Evolutionary conservation across 352 stramenopile genomes (phyloP).

Genomic region (Aphanomyces astaci): DNA sequence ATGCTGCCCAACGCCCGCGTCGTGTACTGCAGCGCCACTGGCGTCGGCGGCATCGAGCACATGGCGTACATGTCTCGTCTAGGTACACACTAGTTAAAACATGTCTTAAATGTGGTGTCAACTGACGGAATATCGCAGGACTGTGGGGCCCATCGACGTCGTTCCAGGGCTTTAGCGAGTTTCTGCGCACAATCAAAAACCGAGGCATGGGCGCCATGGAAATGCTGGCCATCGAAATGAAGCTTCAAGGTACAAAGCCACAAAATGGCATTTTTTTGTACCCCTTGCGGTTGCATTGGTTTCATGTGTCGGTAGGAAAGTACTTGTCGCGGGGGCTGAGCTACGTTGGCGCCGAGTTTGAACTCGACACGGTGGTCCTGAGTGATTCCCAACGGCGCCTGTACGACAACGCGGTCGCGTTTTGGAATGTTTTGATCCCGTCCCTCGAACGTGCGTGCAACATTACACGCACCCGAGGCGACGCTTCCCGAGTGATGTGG

Average conservation of each 20-base stretch:
- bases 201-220: slow-evolving; percentile 60
- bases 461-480: slow-evolving; percentile 15
- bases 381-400: slow-evolving; percentile 13
- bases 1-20: slow-evolving; percentile 47
- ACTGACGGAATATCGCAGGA: slow-evolving; percentile 10
- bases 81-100: too few species aligned
- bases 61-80: slow-evolving; percentile 64
- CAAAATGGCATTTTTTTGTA: too few species aligned
- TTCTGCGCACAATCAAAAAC: slow-evolving; percentile 41
- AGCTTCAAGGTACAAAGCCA: slow-evolving; percentile 43
- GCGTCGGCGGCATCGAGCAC: slow-evolving; percentile 53
- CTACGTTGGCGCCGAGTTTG: slow-evolving; percentile 26
- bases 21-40: slow-evolving; percentile 70
- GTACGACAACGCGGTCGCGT: slow-evolving; percentile 29
- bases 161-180: slow-evolving; percentile 45
- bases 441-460: slow-evolving; percentile 1
- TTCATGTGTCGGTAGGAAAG: slow-evolving; percentile 9
- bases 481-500: slow-evolving; percentile 13
- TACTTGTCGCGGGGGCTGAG: slow-evolving; percentile 19
- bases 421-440: slow-evolving; percentile 13
- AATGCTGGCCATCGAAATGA: slow-evolving; percentile 70
- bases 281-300: too few species aligned
- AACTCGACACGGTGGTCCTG: slow-evolving; percentile 26
- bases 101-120: too few species aligned
- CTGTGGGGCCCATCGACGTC: slow-evolving; percentile 47